Evolutionary conservation across 2,329 filamentous ascomycete species (phyloP).

Genomic region (Metarhizium sp.): DNA sequence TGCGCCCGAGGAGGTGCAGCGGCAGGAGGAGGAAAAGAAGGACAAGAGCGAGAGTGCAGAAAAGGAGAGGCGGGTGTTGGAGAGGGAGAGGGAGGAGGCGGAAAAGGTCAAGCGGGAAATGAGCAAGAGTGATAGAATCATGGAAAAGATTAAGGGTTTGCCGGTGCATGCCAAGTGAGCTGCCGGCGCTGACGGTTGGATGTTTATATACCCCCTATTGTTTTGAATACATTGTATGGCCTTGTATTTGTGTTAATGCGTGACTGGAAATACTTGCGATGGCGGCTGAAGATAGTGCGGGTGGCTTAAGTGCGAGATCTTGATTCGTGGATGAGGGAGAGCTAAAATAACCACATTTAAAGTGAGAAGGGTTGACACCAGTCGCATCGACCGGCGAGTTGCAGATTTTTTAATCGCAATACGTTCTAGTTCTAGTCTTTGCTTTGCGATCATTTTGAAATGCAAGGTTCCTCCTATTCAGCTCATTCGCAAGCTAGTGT

Average conservation of each 20-base stretch:
- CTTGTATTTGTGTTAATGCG: background rate
- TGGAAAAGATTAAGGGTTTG: conserved; percentile 31
- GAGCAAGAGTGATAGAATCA: conserved; percentile 18
- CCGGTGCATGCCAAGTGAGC: conserved; percentile 14
- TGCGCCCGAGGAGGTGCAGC: conserved; percentile 48
- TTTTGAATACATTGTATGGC: background rate
- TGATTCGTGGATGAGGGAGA: too few species aligned
- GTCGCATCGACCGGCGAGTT: too few species aligned
- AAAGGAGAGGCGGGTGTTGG: conserved; percentile 35
- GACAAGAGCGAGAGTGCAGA: conserved; percentile 53
- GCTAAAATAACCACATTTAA: too few species aligned
- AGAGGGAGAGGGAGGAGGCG: conserved; percentile 21
- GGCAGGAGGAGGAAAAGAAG: conserved; percentile 47
- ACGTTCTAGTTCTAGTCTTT: too few species aligned
- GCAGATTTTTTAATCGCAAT: too few species aligned
- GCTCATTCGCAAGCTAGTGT: too few species aligned
- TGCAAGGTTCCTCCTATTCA: too few species aligned
- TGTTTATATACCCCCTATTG: conserved; percentile 1
- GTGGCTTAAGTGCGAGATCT: too few species aligned
- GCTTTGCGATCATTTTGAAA: too few species aligned
- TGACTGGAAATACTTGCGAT: background rate
- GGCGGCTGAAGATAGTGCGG: too few species aligned
- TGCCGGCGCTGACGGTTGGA: conserved; percentile 1
- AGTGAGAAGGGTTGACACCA: too few species aligned
- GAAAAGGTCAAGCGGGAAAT: conserved; percentile 27